Evolutionary conservation across 2,329 filamentous ascomycete genomes (phyloP).

Genomic region (Sphaerulina musiva): DNA sequence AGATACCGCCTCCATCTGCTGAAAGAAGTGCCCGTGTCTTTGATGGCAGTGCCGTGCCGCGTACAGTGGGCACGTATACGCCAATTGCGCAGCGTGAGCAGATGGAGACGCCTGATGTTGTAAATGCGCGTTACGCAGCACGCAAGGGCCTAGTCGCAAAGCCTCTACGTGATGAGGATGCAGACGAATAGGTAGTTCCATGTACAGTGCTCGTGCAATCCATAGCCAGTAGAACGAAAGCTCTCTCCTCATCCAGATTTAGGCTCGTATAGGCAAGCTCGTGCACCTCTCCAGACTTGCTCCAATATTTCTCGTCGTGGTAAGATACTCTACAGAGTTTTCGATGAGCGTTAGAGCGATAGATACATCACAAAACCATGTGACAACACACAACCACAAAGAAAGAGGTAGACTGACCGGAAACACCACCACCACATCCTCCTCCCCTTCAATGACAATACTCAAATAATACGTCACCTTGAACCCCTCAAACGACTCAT

Average conservation of each 20-base stretch:
- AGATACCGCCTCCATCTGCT: constrained; percentile 10
- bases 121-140: constrained; percentile 54
- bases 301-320: constrained; percentile 71
- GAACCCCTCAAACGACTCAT: constrained; percentile 90
- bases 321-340: constrained; percentile 51
- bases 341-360: constrained; percentile 3
- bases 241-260: constrained; percentile 36
- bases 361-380: background rate
- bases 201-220: background rate
- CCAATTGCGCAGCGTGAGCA: constrained; percentile 51
- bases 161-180: constrained; percentile 8
- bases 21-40: constrained; percentile 49
- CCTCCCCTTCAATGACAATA: constrained; percentile 83
- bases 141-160: constrained; percentile 41
- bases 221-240: background rate
- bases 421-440: constrained; percentile 90
- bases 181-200: constrained; percentile 12
- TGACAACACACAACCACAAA: background rate
- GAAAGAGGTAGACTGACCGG: constrained; percentile 48
- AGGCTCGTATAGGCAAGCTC: constrained; percentile 72
- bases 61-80: constrained; percentile 52
- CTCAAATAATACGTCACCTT: constrained; percentile 84
- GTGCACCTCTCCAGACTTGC: constrained; percentile 80
- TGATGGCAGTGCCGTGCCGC: constrained; percentile 50
- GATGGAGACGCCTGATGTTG: constrained; percentile 54